Percentiles rank a stretch among this genome's conserved stretches.
These are phyloP conservation scores for Teratosphaeria epicoccoides DNA, from an alignment of 2,329 filamentous ascomycete genomes.

Conservation along the genomic window DNA sequence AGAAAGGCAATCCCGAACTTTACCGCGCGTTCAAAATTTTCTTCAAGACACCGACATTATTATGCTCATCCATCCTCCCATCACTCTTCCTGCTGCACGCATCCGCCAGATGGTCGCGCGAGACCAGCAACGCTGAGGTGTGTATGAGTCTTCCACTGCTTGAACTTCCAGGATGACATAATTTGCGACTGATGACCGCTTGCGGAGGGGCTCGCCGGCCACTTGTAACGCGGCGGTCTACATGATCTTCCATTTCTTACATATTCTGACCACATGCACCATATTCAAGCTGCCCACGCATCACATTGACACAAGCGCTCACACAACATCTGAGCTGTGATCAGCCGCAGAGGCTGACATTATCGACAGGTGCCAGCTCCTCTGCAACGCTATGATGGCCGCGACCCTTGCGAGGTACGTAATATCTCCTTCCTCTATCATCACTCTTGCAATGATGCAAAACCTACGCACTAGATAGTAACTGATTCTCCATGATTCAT, in stretches of 20 bases:
- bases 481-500: constrained; percentile 7
- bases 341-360: neutral
- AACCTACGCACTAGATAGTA: constrained; percentile 13
- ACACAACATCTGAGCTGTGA: neutral
- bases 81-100: too few species aligned
- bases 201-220: constrained; percentile 87
- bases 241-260: constrained; percentile 90
- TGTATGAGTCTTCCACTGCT: neutral
- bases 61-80: too few species aligned
- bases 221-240: constrained; percentile 63
- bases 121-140: neutral
- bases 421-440: constrained; percentile 1
- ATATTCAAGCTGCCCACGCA: neutral
- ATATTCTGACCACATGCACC: constrained; percentile 69
- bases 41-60: neutral
- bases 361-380: neutral
- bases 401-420: neutral
- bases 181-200: constrained; percentile 95
- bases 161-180: constrained; percentile 62
- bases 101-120: too few species aligned
- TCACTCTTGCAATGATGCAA: constrained; percentile 9
- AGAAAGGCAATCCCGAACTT: neutral
- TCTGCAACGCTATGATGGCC: neutral
- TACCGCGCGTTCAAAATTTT: neutral
- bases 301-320: neutral